phyloP scores from a whole-genome alignment of 78 protist species.

The Cavenderia fasciculata region DNA sequence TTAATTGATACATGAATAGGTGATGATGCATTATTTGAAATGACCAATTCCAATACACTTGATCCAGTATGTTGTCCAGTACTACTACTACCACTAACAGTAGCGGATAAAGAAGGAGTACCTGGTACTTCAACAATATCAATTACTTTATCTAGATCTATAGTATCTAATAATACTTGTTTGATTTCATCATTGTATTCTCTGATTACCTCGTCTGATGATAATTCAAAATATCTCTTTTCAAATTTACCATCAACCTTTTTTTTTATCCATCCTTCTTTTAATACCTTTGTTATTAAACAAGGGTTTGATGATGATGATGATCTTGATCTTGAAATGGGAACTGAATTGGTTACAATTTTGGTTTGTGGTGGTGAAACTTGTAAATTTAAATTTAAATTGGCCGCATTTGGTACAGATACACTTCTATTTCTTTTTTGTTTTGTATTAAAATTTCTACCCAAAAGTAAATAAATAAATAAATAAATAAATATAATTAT shows the following conservation, averaged over 20 bases:
- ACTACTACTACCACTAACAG: neutral
- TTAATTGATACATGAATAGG: no score
- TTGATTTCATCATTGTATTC: conserved; percentile 53
- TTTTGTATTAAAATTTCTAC: conserved; percentile 63
- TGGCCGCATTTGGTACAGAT: conserved; percentile 43
- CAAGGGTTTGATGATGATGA: conserved; percentile 60
- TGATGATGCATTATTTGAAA: neutral
- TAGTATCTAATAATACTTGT: neutral
- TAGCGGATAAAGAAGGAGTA: neutral
- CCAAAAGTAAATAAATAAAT: neutral
- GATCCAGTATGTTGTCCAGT: neutral
- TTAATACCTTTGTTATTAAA: conserved; percentile 4
- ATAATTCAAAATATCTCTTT: conserved; percentile 36
- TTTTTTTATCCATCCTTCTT: conserved; percentile 65
- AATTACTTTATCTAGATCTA: conserved; percentile 3
- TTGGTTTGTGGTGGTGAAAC: conserved; percentile 11
- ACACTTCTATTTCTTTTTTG: conserved; percentile 68
- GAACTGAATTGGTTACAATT: conserved; percentile 6
- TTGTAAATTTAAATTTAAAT: no score
- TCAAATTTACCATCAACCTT: conserved; percentile 11
- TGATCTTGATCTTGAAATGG: conserved; percentile 63
- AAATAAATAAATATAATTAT: neutral
- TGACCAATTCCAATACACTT: neutral
- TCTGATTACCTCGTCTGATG: conserved; percentile 19
- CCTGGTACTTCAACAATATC: conserved; percentile 21